Conservation (phyloP, 164 flowering plant genomes). For the Tetrastigma voinierianum region DNA sequence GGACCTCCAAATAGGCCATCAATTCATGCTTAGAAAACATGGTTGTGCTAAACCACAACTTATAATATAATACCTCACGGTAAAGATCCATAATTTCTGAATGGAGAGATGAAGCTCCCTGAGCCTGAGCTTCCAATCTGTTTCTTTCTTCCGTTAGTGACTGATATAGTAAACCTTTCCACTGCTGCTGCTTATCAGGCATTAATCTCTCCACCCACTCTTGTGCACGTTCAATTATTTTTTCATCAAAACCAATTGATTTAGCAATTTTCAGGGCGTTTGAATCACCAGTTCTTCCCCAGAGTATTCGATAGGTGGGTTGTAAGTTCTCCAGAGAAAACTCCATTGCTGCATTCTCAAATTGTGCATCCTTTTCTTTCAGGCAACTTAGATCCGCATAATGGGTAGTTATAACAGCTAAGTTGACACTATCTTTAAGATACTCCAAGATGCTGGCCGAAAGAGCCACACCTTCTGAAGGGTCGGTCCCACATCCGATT, state of each 20-base stretch:
- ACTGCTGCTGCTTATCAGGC: constrained; percentile 56
- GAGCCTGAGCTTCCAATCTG: constrained; percentile 58
- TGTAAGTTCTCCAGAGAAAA: constrained; percentile 72
- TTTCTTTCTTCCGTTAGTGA: constrained; percentile 72
- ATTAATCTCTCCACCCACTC: constrained; percentile 67
- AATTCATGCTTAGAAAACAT: background rate
- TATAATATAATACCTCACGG: constrained; percentile 54
- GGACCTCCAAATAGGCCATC: no score
- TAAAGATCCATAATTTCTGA: constrained; percentile 61
- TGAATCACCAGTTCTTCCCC: constrained; percentile 89
- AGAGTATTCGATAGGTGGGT: constrained; percentile 77
- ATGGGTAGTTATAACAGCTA: constrained; percentile 91
- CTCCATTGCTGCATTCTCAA: constrained; percentile 96
- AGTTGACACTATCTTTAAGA: constrained; percentile 59
- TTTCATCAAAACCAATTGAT: constrained; percentile 67
- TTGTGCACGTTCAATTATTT: constrained; percentile 63
- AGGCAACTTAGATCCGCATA: constrained; percentile 79
- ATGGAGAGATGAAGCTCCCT: constrained; percentile 58
- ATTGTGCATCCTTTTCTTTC: constrained; percentile 61
- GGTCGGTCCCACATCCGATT: constrained; percentile 95
- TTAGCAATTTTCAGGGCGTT: constrained; percentile 85
- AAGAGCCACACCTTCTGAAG: constrained; percentile 96
- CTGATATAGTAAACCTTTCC: constrained; percentile 64
- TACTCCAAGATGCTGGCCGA: constrained; percentile 80
- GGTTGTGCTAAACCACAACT: constrained; percentile 3